A percentile compares a stretch with the other conserved stretches of the same genome.
These are phyloP conservation scores for Penicillium pancosmium DNA, from an alignment of 495 filamentous ascomycete species.

Conservation along the genomic window DNA sequence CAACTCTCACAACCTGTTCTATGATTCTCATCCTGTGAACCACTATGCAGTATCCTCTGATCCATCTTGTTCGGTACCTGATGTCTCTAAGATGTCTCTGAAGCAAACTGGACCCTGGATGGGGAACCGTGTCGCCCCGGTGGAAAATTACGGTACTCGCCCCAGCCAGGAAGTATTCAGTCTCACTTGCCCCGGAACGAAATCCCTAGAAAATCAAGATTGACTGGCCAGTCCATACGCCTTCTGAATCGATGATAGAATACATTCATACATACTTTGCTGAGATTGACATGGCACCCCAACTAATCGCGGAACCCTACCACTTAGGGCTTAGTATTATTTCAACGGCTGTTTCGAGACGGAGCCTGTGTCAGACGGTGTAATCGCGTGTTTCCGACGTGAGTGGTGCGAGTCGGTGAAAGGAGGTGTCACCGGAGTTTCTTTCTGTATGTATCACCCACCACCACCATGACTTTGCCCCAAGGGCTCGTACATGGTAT, in stretches of 20 bases:
- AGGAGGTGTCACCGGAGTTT: no score
- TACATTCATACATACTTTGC: background rate
- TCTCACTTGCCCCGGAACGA: background rate
- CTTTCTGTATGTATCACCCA: no score
- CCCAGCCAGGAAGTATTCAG: background rate
- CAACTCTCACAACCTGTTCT: background rate
- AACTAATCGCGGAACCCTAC: background rate
- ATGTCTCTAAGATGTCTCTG: conserved; percentile 7
- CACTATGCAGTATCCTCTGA: background rate
- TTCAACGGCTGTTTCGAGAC: background rate
- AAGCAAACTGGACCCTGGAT: conserved; percentile 3
- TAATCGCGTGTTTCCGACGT: background rate
- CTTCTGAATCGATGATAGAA: background rate
- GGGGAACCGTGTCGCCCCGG: background rate
- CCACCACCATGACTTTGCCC: no score
- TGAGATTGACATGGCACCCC: background rate
- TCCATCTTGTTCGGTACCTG: background rate
- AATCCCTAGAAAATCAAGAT: background rate
- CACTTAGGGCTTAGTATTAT: background rate
- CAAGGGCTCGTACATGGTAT: no score
- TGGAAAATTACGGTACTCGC: background rate
- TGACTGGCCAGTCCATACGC: background rate
- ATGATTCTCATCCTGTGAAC: background rate
- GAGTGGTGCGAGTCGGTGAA: background rate
- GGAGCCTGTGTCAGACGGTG: background rate